Evolutionary conservation across 75 land plant species (phyloP), one percentile per base, ranked within the genome.

Genomic region (Pinus albicaulis): DNA sequence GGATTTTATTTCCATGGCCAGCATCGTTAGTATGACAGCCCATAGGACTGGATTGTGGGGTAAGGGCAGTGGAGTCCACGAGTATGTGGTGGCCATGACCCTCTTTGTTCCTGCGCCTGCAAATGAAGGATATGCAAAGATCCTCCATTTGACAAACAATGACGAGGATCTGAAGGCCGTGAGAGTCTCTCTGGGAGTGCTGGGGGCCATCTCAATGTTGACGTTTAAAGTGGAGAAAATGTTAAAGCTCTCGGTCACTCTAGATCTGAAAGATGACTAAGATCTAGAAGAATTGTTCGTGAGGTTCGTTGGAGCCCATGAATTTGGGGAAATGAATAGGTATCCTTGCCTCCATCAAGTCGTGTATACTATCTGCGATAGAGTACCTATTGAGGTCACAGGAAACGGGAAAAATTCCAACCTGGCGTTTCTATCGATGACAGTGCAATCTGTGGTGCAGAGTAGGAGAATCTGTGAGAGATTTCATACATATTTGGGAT

Each of bases 91-190:
- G 22, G 74, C 63, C 55, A 70, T 85, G 58, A 75, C 76, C 62
- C 58, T 85, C 17, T 75, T 85, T 8, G 78, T 85, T 10, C 87
- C 87, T 52, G 77, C 79, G 56, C 16, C 84, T 3, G 75, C 53
- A 20, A 57, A 82, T 3, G 82, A 90, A 56, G 90, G 90, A 3
- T 82, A 78, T n/a, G 88, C 90, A 6, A 87, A 85, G 74, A 31
- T 86, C 20, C 17, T 89, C 41, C 62, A 65, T 23, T 56, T 92
- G 22, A 79, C 24, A 22, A 76, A 73, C 22, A 61, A 44, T 12
- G 61, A 59, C 13, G 73, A 73, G 34, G 78, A 76, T 7, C 38
- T 76, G 2, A 76, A 76, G 3, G 78, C 78, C 8, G 76, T 76
- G 0, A 76, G 53, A 52, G 25, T 76, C 7, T 73, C 78, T 34